A percentile compares a stretch with the other conserved stretches of the same genome.
These are phyloP conservation scores for Pichia scutulata DNA, from an alignment of 805 yeast species.

Conservation along the genomic window DNA sequence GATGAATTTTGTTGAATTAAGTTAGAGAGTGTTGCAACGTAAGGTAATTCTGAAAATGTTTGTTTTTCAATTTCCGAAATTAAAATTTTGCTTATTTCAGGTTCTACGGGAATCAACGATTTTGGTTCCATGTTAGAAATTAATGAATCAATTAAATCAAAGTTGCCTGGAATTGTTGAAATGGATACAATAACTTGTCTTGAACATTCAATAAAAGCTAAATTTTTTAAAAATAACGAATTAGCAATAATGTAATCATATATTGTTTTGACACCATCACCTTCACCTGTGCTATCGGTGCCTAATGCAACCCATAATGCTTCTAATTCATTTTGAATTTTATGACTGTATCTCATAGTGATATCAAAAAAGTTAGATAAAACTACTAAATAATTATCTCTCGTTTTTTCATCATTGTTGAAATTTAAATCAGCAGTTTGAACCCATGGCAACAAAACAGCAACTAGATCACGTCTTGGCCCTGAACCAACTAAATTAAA, in stretches of 20 bases:
- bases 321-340: slow-evolving; percentile 80
- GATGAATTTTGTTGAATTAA: slow-evolving; percentile 41
- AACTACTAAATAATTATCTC: slow-evolving; percentile 53
- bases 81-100: slow-evolving; percentile 9
- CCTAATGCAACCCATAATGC: slow-evolving; percentile 96
- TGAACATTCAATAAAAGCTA: slow-evolving; percentile 68
- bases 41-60: slow-evolving; percentile 42
- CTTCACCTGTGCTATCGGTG: slow-evolving; percentile 42
- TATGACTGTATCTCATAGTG: slow-evolving; percentile 67
- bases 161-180: slow-evolving; percentile 44
- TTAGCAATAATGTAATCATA: slow-evolving; percentile 61
- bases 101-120: slow-evolving; percentile 66
- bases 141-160: slow-evolving; percentile 54
- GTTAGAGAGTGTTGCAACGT: slow-evolving; percentile 63
- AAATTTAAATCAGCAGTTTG: slow-evolving; percentile 62
- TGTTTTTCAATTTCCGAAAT: slow-evolving; percentile 11
- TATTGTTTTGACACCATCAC: slow-evolving; percentile 58
- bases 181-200: slow-evolving; percentile 77
- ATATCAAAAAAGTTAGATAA: slow-evolving; percentile 76
- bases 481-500: slow-evolving; percentile 52
- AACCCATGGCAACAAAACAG: slow-evolving; percentile 88
- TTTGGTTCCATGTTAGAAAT: slow-evolving; percentile 72
- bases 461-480: slow-evolving; percentile 68
- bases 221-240: slow-evolving; percentile 62
- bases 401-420: slow-evolving; percentile 15